These are phyloP conservation scores for Leccinum subrobustum DNA, from an alignment of 1,284 basidiomycete species.

Conservation along the genomic window DNA sequence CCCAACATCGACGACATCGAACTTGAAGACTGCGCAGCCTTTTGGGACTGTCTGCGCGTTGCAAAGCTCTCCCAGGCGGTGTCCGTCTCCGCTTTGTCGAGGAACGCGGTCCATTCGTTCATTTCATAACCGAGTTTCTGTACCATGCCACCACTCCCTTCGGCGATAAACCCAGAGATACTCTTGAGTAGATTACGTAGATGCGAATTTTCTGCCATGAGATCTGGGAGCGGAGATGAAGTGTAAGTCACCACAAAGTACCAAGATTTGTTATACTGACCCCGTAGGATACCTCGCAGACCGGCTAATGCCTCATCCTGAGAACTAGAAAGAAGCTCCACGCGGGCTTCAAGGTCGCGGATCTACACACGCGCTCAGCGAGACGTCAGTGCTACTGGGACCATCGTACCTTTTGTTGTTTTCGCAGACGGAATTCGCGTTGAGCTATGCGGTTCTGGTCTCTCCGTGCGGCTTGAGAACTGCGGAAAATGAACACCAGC, in stretches of 20 bases:
- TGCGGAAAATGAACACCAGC: constrained; percentile 30
- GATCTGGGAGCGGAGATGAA: constrained; percentile 45
- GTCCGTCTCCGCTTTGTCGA: constrained; percentile 86
- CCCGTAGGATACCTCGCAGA: constrained; percentile 78
- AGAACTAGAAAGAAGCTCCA: constrained; percentile 86
- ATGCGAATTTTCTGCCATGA: constrained; percentile 86
- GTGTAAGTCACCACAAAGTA: constrained; percentile 2
- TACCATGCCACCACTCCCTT: constrained; percentile 75
- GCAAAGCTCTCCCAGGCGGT: constrained; percentile 89
- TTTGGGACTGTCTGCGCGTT: constrained; percentile 44
- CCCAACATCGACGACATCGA: constrained; percentile 33
- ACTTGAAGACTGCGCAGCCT: constrained; percentile 29
- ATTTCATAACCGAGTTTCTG: constrained; percentile 78
- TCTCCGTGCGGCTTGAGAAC: constrained; percentile 80
- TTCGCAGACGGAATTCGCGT: constrained; percentile 86
- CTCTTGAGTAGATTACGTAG: constrained; percentile 76
- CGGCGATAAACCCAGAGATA: constrained; percentile 80
- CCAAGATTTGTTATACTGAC: constrained; percentile 33
- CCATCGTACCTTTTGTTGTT: constrained; percentile 72
- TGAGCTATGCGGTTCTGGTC: constrained; percentile 94
- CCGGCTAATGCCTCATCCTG: constrained; percentile 85
- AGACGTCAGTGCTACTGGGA: constrained; percentile 1
- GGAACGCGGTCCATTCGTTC: constrained; percentile 74
- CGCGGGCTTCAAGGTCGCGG: constrained; percentile 88
- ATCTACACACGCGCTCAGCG: constrained; percentile 51